Evolutionary conservation across 345 rosid species (phyloP), one percentile per base, ranked within the genome.

Genomic region (Stellera chamaejasme): DNA sequence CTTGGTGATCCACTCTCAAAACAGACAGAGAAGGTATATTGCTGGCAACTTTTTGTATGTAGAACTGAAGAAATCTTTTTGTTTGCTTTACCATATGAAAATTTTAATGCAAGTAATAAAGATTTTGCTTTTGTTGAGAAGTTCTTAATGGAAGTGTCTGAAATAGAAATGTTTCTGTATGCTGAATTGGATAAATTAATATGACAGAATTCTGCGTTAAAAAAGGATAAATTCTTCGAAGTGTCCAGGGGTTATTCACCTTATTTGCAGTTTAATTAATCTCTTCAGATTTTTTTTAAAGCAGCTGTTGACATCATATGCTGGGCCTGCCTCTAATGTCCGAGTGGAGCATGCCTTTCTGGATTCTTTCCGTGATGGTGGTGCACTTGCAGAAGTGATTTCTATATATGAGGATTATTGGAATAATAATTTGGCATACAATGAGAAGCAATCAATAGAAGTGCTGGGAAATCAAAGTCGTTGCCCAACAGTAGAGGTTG

Each of bases 321-420:
- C 95, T 67, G 98, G 98, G 67, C 88, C 98, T 54, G 75, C 96
- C 52, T 88, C 96, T 66, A 84, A 82, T 67, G 73, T 88, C 52
- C 81, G 97, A 10, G 81, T 92, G 54, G 98, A 92, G 73, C 75
- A 23, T 52, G 73, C 60, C 61, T 69, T 82, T 14, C 44, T 67
- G 27, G 78, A 86, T 71, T 46, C 71, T 68, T 78, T 84, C 54
- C 56, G 56, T 27, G 75, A 57, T 61, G 89, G 87, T 62, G 82
- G 79, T 67, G 98, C 91, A 26, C 77, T 82, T 45, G 85, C 85
- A 52, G 90, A 92, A 66, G 75, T 84, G 51, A 63, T 78, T 75
- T 82, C 95, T 43, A 42, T 78, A 32, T 86, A 77, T 64, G 95
- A 84, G 74, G 73, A 72, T 28, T 45, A 68, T 64, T 64, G 36